phyloP scores from a whole-genome alignment of 208 protist species.

The Trypanosoma boissoni region DNA sequence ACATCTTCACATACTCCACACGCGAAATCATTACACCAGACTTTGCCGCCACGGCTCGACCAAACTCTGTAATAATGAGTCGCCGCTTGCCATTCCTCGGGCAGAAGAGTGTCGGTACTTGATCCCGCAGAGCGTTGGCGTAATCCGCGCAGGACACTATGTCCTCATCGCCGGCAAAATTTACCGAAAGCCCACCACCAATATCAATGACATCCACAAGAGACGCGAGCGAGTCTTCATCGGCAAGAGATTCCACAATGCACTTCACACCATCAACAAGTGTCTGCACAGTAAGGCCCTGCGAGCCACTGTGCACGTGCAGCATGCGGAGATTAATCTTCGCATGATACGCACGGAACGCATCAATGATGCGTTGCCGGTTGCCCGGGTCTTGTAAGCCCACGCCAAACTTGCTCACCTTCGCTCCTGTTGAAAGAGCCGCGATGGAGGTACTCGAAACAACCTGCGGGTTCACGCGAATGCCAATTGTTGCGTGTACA shows the following conservation, averaged over 20 bases:
- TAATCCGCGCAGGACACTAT: constrained; percentile 35
- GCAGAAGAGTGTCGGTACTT: constrained; percentile 42
- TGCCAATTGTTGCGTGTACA: constrained; percentile 38
- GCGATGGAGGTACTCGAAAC: constrained; percentile 43
- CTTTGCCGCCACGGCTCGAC: constrained; percentile 54
- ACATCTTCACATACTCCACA: constrained; percentile 68
- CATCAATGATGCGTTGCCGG: constrained; percentile 34
- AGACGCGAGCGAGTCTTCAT: constrained; percentile 23
- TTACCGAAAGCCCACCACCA: constrained; percentile 57
- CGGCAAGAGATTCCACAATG: constrained; percentile 31
- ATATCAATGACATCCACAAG: constrained; percentile 49
- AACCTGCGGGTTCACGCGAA: constrained; percentile 71
- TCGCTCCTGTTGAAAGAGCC: constrained; percentile 42
- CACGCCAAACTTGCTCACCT: constrained; percentile 71
- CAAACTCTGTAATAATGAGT: constrained; percentile 66
- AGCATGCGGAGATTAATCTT: constrained; percentile 50
- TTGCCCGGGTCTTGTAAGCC: constrained; percentile 46
- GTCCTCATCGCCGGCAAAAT: constrained; percentile 49
- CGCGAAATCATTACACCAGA: constrained; percentile 49
- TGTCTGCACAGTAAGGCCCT: constrained; percentile 55
- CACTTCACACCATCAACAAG: constrained; percentile 45
- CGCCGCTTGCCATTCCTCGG: constrained; percentile 4
- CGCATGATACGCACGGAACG: constrained; percentile 36
- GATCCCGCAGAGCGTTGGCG: constrained; percentile 26
- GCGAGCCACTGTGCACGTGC: constrained; percentile 66